Base-by-base conservation (phyloP, 176 grass and related monocot genomes). In the Zoysia pacifica region DNA sequence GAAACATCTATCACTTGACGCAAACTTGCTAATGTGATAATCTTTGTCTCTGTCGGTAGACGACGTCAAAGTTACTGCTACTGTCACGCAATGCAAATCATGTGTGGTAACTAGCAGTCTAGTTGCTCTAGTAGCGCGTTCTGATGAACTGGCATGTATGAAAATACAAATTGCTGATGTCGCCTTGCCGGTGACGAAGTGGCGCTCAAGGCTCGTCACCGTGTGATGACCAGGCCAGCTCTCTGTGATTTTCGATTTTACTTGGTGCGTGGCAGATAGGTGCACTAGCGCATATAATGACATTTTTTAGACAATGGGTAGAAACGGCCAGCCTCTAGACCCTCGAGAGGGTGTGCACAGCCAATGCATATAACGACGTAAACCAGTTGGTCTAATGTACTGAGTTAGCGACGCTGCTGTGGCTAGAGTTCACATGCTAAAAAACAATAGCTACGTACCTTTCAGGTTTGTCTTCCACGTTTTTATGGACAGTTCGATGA, bases 121-220 rank as follows among this genome's bases (percentile, higher is more conserved):
- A 28, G 28, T 28, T 28, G 0, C 28, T 28, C 28, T 28, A 28
- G 37, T 37, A 65, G 37, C 4, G 7, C 49, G 69, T 9, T 65
- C 35, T 64, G 62, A 36, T 12, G 70, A 80, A 74, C 69, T 46
- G n/a, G 78, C 46, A 50, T n/a, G 19, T 49, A 58, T n/a, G 9
- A 54, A 36, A 6, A 37, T 49, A 35, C 37, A 54, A 55, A 67
- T 66, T 80, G 46, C 14, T 13, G 5, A 18, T 45, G 51, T 81
- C 67, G 44, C 49, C 36, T 52, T 18, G n/a, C 64, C 2, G 72
- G 56, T 37, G 54, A 62, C 20, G 55, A 76, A 47, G 62, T 66
- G 60, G 48, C 12, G 11, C 48, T 36, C n/a, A 37, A 78, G 46
- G 11, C 52, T 75, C 15, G 48, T 1, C 20, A 36, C 7, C 41